A percentile compares a stretch with the other conserved stretches of the same genome.
Conservation (phyloP, 2,329 filamentous ascomycete genomes). For the Periconia macrospinosa region DNA sequence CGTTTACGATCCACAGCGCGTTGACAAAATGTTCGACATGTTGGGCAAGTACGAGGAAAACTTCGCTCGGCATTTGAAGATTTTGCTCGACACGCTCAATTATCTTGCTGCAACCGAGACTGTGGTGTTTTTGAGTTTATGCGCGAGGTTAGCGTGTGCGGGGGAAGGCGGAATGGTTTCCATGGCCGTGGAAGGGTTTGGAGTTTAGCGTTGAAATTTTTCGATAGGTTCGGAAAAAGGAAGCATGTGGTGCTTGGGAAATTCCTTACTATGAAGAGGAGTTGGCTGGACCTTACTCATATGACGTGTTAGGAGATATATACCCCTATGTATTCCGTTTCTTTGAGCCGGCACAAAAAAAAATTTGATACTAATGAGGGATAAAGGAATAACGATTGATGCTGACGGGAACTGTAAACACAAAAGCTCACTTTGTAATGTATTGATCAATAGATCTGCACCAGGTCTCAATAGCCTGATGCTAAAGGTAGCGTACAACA, state of each 20-base stretch:
- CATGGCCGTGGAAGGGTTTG: slow-evolving; percentile 14
- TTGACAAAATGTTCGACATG: slow-evolving; percentile 81
- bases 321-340: too few relatives aligned
- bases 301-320: too few relatives aligned
- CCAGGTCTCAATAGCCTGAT: too few relatives aligned
- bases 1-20: slow-evolving; percentile 60
- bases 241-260: too few relatives aligned
- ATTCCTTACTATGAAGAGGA: too few relatives aligned
- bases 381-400: too few relatives aligned
- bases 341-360: too few relatives aligned
- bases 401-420: too few relatives aligned
- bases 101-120: slow-evolving; percentile 98
- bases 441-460: too few relatives aligned
- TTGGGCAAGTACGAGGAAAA: slow-evolving; percentile 91
- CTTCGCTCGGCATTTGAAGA: slow-evolving; percentile 89
- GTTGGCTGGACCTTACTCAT: too few relatives aligned
- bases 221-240: neutral
- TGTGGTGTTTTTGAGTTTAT: slow-evolving; percentile 86
- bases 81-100: slow-evolving; percentile 90
- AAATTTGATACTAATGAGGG: too few relatives aligned
- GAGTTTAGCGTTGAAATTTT: slow-evolving; percentile 3
- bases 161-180: slow-evolving; percentile 63
- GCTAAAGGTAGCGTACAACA: neutral
- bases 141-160: slow-evolving; percentile 77
- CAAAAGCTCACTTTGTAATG: too few relatives aligned